Conservation (phyloP, 2,329 filamentous ascomycete species). For the Aotearoamyces nothofagi region DNA sequence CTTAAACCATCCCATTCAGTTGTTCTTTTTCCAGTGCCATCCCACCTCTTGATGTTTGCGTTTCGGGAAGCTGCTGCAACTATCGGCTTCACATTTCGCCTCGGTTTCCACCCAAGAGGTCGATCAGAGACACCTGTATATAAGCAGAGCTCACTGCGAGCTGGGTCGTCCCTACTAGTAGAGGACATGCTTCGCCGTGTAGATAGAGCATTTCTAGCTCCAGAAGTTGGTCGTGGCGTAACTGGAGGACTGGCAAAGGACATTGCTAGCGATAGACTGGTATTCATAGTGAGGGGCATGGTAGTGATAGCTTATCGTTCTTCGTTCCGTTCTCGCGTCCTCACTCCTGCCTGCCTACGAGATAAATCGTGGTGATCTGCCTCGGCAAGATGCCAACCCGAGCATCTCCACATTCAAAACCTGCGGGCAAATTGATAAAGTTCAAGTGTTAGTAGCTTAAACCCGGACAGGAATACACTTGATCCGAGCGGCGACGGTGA, state of each 20-base stretch:
- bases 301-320: no score
- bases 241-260: constrained; percentile 7
- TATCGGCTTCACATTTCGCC: background rate
- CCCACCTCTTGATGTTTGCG: constrained; percentile 20
- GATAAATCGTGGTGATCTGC: no score
- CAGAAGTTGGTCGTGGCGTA: constrained; percentile 1
- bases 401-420: no score
- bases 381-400: no score
- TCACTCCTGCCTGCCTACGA: background rate
- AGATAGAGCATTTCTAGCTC: no score
- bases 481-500: no score
- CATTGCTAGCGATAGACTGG: constrained; percentile 9
- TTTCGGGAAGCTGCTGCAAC: constrained; percentile 4
- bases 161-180: no score
- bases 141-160: constrained; percentile 7
- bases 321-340: background rate
- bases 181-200: no score
- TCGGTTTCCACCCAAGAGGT: constrained; percentile 10
- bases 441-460: no score
- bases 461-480: no score
- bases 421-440: no score
- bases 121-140: constrained; percentile 12
- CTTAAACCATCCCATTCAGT: constrained; percentile 28
- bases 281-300: constrained; percentile 7
- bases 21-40: constrained; percentile 19